Conservation (phyloP, 179 eudicot species). For the Spinacia oleracea region DNA sequence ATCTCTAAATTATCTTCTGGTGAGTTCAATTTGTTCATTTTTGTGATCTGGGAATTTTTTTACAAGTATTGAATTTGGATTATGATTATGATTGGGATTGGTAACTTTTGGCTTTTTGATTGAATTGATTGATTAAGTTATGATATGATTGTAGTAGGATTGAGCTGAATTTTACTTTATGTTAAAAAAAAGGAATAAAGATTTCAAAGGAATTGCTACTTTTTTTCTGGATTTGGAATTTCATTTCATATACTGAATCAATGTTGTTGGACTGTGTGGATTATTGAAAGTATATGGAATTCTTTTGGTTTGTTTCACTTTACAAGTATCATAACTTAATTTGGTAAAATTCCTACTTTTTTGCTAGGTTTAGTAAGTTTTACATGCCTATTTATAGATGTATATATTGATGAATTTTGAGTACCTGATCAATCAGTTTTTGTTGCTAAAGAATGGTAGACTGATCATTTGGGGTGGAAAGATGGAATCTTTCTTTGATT, state of each 20-base stretch:
- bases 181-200: conserved; percentile 5
- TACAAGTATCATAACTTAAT: conserved; percentile 16
- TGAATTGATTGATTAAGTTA: neutral
- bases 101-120: conserved; percentile 14
- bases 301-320: conserved; percentile 23
- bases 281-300: conserved; percentile 16
- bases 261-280: conserved; percentile 10
- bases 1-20: conserved; percentile 53
- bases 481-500: conserved; percentile 22
- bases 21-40: conserved; percentile 15
- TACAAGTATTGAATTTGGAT: neutral
- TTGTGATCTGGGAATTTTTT: neutral
- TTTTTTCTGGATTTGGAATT: conserved; percentile 16
- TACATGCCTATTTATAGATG: conserved; percentile 4
- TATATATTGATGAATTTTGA: neutral
- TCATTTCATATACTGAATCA: conserved; percentile 13
- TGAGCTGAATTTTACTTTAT: conserved; percentile 16
- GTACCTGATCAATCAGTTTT: neutral
- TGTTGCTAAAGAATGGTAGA: neutral
- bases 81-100: conserved; percentile 18
- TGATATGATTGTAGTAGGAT: conserved; percentile 4
- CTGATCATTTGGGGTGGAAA: conserved; percentile 17
- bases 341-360: conserved; percentile 15
- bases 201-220: conserved; percentile 14
- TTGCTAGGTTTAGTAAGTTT: conserved; percentile 2